Base-by-base conservation (phyloP, 108 stramenopile species). In the Schizochytrium sp. region DNA sequence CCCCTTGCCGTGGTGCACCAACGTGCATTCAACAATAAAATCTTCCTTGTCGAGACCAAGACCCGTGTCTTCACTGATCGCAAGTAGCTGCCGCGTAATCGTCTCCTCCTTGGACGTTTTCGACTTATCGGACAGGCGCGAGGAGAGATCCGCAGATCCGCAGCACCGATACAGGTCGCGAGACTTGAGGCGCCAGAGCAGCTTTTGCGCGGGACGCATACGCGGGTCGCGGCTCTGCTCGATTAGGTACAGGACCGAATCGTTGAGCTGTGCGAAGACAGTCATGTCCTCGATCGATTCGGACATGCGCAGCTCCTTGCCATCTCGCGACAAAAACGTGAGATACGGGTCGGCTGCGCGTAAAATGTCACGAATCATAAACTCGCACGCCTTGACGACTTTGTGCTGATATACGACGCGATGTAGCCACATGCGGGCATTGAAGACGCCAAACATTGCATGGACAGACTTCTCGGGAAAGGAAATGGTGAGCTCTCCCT, bases 331-430 rank as follows among this genome's bases (percentile, higher is more conserved):
- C 25, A 14, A 16, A 12, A 57, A 58, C 18, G 12, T 87, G 18
- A 57, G 58, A 23, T 58, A 28, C 55, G 87, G 55, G 55, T 57
- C 87, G 12, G 87, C 55, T 5, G 57, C 57, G 6, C 23, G 6
- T 18, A 87, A n/a, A 29, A 58, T 58, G 58, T 87, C 88, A 21
- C 88, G 60, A 16, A 88, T 48, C 92, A 93, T 93, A 44, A 90
- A 92, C 87, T 93, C 93, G 19, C 92, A 87, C 14, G 91, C 89
- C 88, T 92, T 92, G 44, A 91, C 87, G 29, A 89, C 89, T 58
- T 93, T 90, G 90, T 93, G 93, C 44, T 92, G 92, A 28, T 93
- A 93, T 12, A 93, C 92, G 48, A 89, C 19, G 87, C 89, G 23
- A 71, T 72, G 88, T 3, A 29, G 63, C 55, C 89, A 88, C 14